Percentiles rank a stretch among this genome's conserved stretches.
Conservation (phyloP, 306 rosid genomes). For the Prunus armeniaca region DNA sequence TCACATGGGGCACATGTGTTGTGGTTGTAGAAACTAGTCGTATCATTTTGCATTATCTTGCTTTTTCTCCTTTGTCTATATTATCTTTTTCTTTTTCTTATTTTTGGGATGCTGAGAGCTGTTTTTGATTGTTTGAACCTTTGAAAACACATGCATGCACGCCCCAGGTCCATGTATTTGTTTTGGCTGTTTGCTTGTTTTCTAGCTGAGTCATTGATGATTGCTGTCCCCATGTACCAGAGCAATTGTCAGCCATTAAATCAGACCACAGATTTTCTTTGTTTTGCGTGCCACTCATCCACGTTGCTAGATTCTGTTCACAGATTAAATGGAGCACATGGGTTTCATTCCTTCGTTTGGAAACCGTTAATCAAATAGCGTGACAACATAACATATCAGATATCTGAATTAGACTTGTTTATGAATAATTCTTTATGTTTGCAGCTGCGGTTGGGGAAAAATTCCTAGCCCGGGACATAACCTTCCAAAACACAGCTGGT, state of each 20-base stretch:
- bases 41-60: not conserved
- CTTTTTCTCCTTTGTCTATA: not conserved
- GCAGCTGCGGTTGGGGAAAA: slow-evolving; percentile 76
- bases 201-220: not conserved
- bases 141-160: too few relatives aligned
- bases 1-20: too few relatives aligned
- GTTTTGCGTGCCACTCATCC: not conserved
- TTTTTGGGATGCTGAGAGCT: not conserved
- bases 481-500: slow-evolving; percentile 89
- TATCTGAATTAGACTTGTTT: not conserved
- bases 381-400: not conserved
- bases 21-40: too few relatives aligned
- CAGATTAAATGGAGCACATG: not conserved
- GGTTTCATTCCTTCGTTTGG: too few relatives aligned
- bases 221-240: not conserved
- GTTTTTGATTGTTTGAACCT: not conserved
- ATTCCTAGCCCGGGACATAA: slow-evolving; percentile 67
- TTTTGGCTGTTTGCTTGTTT: not conserved
- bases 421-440: not conserved
- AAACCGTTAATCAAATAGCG: too few relatives aligned
- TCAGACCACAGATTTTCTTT: not conserved
- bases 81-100: not conserved
- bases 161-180: not conserved
- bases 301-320: not conserved
- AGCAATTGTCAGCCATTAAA: not conserved